These are phyloP conservation scores for Podaxis mareebaensis DNA, from an alignment of 768 basidiomycete species.

Conservation along the genomic window DNA sequence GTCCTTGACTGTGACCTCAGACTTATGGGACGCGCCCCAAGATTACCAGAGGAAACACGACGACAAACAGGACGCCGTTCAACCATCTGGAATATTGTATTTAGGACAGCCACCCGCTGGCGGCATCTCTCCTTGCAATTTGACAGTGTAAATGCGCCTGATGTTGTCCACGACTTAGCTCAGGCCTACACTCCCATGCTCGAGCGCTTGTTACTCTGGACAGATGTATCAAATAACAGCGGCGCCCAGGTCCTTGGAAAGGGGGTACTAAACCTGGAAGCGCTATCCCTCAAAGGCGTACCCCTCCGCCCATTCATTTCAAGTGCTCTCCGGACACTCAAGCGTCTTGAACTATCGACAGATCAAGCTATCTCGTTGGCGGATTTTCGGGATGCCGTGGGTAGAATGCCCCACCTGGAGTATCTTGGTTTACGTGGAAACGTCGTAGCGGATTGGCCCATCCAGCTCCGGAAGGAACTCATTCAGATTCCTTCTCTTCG, in stretches of 20 bases:
- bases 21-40: not conserved
- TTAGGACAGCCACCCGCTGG: not conserved
- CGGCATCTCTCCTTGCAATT: not conserved
- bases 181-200: not conserved
- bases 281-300: slow-evolving; percentile 20
- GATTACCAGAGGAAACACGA: not conserved
- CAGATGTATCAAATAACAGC: not conserved
- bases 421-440: slow-evolving; percentile 23
- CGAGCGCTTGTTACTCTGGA: not conserved
- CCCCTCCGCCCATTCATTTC: slow-evolving; percentile 21
- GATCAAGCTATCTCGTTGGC: not conserved
- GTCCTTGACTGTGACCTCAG: slow-evolving; percentile 23
- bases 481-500: slow-evolving; percentile 23
- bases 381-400: not conserved
- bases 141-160: not conserved
- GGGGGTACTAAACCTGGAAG: slow-evolving; percentile 14
- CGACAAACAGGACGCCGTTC: not conserved
- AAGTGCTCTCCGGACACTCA: slow-evolving; percentile 19
- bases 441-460: slow-evolving; percentile 25
- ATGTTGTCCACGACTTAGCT: not conserved
- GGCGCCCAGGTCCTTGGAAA: not conserved
- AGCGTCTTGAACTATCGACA: slow-evolving; percentile 13
- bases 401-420: slow-evolving; percentile 13
- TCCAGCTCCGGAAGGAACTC: slow-evolving; percentile 19
- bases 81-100: not conserved